Evolutionary conservation across 305 asterid genomes (phyloP).

Genomic region (Ruellia speciosa): DNA sequence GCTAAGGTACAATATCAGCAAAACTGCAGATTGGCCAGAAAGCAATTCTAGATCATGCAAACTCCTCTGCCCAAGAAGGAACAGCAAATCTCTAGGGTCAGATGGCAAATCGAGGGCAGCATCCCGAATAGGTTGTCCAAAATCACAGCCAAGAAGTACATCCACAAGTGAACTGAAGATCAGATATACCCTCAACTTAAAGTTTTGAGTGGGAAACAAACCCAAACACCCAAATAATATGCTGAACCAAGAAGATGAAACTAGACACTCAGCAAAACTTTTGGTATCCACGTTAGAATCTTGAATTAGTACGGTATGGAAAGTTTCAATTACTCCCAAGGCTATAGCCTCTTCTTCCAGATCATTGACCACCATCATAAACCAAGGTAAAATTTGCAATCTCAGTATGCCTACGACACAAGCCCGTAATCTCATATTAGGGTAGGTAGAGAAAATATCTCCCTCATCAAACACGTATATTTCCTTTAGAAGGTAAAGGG

Average conservation of each 20-base stretch:
- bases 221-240: slow-evolving; percentile 81
- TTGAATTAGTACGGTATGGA: slow-evolving; percentile 54
- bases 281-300: slow-evolving; percentile 42
- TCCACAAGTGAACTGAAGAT: slow-evolving; percentile 57
- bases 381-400: slow-evolving; percentile 68
- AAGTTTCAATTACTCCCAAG: slow-evolving; percentile 67
- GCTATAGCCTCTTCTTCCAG: slow-evolving; percentile 65
- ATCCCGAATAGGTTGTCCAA: slow-evolving; percentile 61
- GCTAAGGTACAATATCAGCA: slow-evolving; percentile 57
- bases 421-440: slow-evolving; percentile 34
- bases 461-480: slow-evolving; percentile 50
- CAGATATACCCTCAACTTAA: slow-evolving; percentile 62
- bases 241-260: slow-evolving; percentile 83
- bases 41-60: slow-evolving; percentile 48
- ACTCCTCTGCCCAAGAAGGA: slow-evolving; percentile 78
- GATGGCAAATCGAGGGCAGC: slow-evolving; percentile 60
- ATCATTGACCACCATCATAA: slow-evolving; percentile 40
- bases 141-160: slow-evolving; percentile 56
- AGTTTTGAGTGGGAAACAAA: slow-evolving; percentile 56
- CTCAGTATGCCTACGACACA: slow-evolving; percentile 43
- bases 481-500: slow-evolving; percentile 85
- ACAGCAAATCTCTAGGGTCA: slow-evolving; percentile 83
- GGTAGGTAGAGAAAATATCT: slow-evolving; percentile 28
- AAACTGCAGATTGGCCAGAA: slow-evolving; percentile 67
- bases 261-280: slow-evolving; percentile 46